These are phyloP conservation scores for Zygoascus flipseniorum DNA, from an alignment of 805 yeast species.

Conservation along the genomic window DNA sequence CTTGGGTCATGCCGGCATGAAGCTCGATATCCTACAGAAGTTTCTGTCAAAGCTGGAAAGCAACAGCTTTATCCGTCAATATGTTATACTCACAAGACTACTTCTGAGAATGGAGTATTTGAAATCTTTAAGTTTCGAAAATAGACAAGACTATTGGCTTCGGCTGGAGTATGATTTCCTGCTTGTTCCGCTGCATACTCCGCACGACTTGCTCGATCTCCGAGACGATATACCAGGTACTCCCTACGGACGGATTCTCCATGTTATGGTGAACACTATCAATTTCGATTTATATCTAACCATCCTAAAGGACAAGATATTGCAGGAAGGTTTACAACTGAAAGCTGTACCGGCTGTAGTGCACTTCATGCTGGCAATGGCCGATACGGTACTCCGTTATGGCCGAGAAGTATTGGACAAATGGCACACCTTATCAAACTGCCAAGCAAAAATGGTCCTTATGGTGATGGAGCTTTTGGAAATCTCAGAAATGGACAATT, in stretches of 20 bases:
- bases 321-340: slow-evolving; percentile 5
- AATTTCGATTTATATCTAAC: slow-evolving; percentile 6
- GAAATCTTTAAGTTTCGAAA: not conserved
- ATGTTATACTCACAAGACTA: not conserved
- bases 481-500: slow-evolving; percentile 4
- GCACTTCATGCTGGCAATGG: slow-evolving; percentile 9
- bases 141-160: slow-evolving; percentile 1
- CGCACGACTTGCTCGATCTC: slow-evolving; percentile 6
- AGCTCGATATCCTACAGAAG: slow-evolving; percentile 1
- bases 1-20: not conserved
- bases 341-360: slow-evolving; percentile 10
- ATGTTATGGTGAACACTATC: slow-evolving; percentile 7
- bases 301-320: not conserved
- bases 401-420: slow-evolving; percentile 4
- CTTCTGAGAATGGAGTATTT: slow-evolving; percentile 1
- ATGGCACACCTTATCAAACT: slow-evolving; percentile 6
- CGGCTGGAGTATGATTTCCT: slow-evolving; percentile 7
- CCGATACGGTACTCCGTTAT: slow-evolving; percentile 7
- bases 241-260: slow-evolving; percentile 6
- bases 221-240: slow-evolving; percentile 8
- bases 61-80: not conserved
- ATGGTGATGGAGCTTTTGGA: slow-evolving; percentile 4
- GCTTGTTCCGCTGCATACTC: slow-evolving; percentile 6
- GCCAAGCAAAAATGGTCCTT: slow-evolving; percentile 9
- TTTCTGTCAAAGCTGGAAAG: not conserved